Base-by-base conservation (phyloP, 1,139 yeast species). In the Candida freyschussii region DNA sequence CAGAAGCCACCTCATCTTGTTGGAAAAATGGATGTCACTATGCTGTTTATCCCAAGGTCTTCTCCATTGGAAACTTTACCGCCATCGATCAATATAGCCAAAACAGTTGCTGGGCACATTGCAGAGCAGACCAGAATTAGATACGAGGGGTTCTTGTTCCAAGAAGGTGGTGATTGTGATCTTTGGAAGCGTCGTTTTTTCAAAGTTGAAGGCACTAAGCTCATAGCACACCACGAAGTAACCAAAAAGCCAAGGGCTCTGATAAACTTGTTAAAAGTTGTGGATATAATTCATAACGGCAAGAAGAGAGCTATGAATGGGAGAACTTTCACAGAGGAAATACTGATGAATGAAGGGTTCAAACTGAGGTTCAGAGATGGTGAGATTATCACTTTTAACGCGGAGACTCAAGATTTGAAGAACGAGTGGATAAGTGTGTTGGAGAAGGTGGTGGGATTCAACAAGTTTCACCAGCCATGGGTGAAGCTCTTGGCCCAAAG, bases 101-200 rank as follows among this genome's bases (percentile, higher is more conserved):
- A 66, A 26, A 75, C 67, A 24, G 69, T 77, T 33, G 59, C 77
- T 16, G 56, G 63, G 13, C 72, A 75, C 44, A 60, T 72, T 33
- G 53, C 55, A 22, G 59, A 63, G 17, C 76, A 72, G 37, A 45
- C 60, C 12, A 29, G 36, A 2, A 49, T 66, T 12, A 44, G 43
- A 1, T 59, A 61, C 44, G 82, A 78, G 52, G 91, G 91, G 0
- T 78, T 66, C 51, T 57, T 81, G 60, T 72, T 74, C 48, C 93
- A 82, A 58, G 87, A 80, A 51, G 91, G 91, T 22, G 93, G 91
- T 8, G 93, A 82, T 56, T 70, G 84, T 45, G 71, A 68, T 9
- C 55, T 66, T 16, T 70, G 79, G 72, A 76, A 76, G 47, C 69
- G 77, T 48, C 62, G 91, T 38, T 79, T 56, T 56, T 80, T 75